phyloP scores from a whole-genome alignment of 768 basidiomycete species.

The Leucosporidium creatinivorum region DNA sequence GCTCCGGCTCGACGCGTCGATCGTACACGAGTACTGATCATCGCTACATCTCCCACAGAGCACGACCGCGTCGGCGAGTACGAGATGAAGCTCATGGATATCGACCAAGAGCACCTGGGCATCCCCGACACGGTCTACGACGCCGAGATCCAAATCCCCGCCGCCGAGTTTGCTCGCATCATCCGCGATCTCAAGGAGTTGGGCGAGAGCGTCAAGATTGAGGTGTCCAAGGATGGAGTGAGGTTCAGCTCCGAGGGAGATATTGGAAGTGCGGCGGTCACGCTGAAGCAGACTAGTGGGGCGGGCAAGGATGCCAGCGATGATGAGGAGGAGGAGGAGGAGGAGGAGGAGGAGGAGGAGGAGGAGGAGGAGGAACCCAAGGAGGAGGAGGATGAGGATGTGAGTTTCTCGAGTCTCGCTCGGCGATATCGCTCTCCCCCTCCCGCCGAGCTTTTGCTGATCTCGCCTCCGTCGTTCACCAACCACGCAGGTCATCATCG shows the following conservation, averaged over 20 bases:
- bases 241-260: constrained; percentile 90
- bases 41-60: constrained; percentile 47
- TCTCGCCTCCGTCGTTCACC: too few species aligned
- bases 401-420: background rate
- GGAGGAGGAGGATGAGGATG: constrained; percentile 43
- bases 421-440: background rate
- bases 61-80: constrained; percentile 93
- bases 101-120: constrained; percentile 85
- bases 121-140: constrained; percentile 98
- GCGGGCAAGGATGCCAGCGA: background rate
- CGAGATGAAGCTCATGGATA: constrained; percentile 99
- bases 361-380: constrained; percentile 6
- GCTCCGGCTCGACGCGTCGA: background rate
- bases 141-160: constrained; percentile 77
- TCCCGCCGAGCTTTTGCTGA: background rate
- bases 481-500: background rate
- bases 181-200: constrained; percentile 82
- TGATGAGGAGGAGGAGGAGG: constrained; percentile 38
- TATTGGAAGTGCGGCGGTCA: constrained; percentile 24
- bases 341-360: constrained; percentile 49
- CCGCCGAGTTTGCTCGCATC: constrained; percentile 81
- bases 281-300: constrained; percentile 19
- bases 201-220: constrained; percentile 91
- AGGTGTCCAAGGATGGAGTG: constrained; percentile 91
- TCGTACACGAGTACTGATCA: background rate